Evolutionary conservation across 768 basidiomycete genomes (phyloP), one percentile per base, ranked within the genome.

Genomic region (Lactarius indigo): DNA sequence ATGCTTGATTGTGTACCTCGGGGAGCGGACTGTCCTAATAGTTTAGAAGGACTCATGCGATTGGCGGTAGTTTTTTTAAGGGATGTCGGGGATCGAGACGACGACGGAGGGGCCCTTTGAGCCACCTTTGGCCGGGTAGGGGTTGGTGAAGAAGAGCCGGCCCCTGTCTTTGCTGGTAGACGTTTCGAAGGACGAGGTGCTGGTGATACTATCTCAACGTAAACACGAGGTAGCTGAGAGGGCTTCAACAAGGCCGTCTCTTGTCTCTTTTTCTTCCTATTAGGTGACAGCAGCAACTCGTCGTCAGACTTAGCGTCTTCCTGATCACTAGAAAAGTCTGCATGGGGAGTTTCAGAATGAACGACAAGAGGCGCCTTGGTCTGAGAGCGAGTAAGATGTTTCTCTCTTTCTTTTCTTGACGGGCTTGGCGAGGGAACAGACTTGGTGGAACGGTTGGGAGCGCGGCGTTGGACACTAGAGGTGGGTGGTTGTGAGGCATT

Each of bases 1-100:
- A 76, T 69, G 61, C 72, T 75, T 33, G 72, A 47, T 17, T n/a
- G 42, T n/a, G 57, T 64, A 18, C 9, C 57, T 9, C 23, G 37
- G 31, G 39, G 30, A 30, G 60, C 8, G 30, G 41, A 6, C 3
- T 44, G 39, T 56, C 57, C 31, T 10, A 30, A 44, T 20, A 18
- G 35, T 8, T 31, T 61, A 41, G 61, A 47, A 15, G 54, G 60
- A 7, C 26, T 30, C 8, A 17, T 47, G 28, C 62, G 57, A 12
- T 55, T 59, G 42, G 30, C 26, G 41, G 17, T 30, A 17, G 28
- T 57, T 39, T 44, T 60, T 31, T 28, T 63, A 33, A 30, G 60
- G 31, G 64, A 35, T 10, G 52, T 28, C 31, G 33, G 35, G 50
- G 65, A 44, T n/a, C 10, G 50, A 18, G 60, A 35, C 5, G 28